phyloP scores from a whole-genome alignment of 2,329 filamentous ascomycete genomes.

The Alternaria gaisen region DNA sequence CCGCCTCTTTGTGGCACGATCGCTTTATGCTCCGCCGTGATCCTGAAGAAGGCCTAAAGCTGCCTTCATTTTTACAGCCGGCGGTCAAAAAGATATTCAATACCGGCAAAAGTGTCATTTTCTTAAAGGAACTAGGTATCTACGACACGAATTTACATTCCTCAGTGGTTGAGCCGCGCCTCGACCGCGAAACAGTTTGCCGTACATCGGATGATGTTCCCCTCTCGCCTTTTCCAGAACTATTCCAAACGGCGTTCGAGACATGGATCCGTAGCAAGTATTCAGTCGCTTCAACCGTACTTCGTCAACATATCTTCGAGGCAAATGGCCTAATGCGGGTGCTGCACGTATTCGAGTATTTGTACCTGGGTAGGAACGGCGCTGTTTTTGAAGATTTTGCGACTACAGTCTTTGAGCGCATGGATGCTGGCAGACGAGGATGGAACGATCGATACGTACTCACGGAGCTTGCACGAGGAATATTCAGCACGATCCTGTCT shows the following conservation, averaged over 20 bases:
- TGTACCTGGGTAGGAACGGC: conserved; percentile 83
- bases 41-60: conserved; percentile 67
- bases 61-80: conserved; percentile 77
- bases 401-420: conserved; percentile 74
- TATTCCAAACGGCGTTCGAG: conserved; percentile 76
- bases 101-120: conserved; percentile 86
- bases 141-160: conserved; percentile 45
- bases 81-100: conserved; percentile 79
- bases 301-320: conserved; percentile 73
- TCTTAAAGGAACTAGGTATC: conserved; percentile 76
- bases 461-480: conserved; percentile 78
- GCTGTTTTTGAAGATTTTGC: conserved; percentile 72
- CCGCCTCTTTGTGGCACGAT: conserved; percentile 76
- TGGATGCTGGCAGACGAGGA: conserved; percentile 66
- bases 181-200: conserved; percentile 69
- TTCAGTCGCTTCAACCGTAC: conserved; percentile 70
- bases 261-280: conserved; percentile 81
- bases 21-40: conserved; percentile 74
- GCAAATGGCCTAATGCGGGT: conserved; percentile 72
- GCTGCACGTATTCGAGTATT: conserved; percentile 71
- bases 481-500: conserved; percentile 63
- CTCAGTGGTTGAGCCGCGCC: conserved; percentile 34
- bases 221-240: conserved; percentile 75
- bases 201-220: conserved; percentile 51
- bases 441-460: conserved; percentile 87